Conservation (phyloP, 441 rosid species). For the Syzygium syzygioides region DNA sequence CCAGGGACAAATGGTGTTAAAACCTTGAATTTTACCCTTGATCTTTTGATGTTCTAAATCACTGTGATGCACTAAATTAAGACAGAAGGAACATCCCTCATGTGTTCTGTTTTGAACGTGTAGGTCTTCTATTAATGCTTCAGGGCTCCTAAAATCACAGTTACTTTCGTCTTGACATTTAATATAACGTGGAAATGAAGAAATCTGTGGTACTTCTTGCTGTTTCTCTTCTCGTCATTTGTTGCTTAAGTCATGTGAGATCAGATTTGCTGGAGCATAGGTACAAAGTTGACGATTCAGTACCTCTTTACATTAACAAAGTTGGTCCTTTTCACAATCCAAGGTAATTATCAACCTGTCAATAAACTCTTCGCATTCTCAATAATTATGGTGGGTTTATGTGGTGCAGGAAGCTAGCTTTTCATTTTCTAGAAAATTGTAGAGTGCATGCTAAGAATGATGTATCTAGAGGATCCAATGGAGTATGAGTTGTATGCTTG, state of each 20-base stretch:
- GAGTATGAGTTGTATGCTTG: neutral
- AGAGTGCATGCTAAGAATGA: neutral
- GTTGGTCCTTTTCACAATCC: slow-evolving; percentile 4
- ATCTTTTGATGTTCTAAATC: neutral
- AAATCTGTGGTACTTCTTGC: neutral
- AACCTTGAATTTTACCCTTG: neutral
- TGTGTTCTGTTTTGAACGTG: neutral
- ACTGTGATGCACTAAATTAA: neutral
- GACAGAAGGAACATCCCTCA: neutral
- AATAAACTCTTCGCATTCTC: neutral
- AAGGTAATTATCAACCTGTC: neutral
- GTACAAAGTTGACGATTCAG: neutral
- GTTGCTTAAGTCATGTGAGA: neutral
- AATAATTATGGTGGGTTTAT: too few species aligned
- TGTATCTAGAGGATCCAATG: neutral
- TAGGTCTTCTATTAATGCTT: neutral
- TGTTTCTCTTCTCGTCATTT: neutral
- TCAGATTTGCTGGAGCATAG: neutral
- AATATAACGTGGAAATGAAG: neutral
- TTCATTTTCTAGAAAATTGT: neutral
- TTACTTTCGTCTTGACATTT: neutral
- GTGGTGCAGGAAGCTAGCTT: neutral
- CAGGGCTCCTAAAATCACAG: neutral
- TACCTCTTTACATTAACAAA: neutral
- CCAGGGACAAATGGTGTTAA: neutral